Percentiles rank a stretch among this genome's conserved stretches.
phyloP scores from a whole-genome alignment of 495 filamentous ascomycete genomes.

The Aspergillus biplanus region DNA sequence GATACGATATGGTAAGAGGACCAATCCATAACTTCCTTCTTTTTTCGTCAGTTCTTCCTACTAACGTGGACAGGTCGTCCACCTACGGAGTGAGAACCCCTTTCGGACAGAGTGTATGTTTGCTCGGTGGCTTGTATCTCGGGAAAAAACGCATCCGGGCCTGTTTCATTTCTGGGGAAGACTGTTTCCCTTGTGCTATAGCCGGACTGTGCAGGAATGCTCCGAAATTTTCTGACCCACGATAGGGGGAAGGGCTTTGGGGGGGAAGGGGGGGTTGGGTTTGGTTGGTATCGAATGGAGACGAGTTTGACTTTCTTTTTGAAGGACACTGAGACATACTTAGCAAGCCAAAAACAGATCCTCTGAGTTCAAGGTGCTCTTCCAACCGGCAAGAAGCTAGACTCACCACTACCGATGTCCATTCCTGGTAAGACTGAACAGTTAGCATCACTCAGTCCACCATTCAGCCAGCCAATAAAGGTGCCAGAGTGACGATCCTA shows the following conservation, averaged over 20 bases:
- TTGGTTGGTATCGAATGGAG: conserved; percentile 1
- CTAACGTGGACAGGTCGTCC: conserved; percentile 34
- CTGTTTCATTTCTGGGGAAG: conserved; percentile 41
- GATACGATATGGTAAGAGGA: conserved; percentile 38
- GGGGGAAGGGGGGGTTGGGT: not conserved
- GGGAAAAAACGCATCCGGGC: conserved; percentile 27
- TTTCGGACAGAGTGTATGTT: conserved; percentile 38
- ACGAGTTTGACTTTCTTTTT: conserved; percentile 6
- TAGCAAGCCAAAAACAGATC: conserved; percentile 8
- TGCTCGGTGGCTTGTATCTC: conserved; percentile 39
- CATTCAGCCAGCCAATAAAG: conserved; percentile 14
- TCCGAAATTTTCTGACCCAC: conserved; percentile 25
- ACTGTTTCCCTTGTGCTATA: conserved; percentile 45
- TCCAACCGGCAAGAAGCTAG: conserved; percentile 9
- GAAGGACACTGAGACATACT: conserved; percentile 16
- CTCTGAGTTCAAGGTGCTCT: not conserved
- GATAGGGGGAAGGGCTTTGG: conserved; percentile 1
- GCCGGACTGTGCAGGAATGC: conserved; percentile 36
- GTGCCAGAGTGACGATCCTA: conserved; percentile 18
- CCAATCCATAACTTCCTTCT: not conserved
- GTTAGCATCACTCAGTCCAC: conserved; percentile 9
- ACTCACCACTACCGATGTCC: conserved; percentile 7
- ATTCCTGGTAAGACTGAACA: conserved; percentile 15
- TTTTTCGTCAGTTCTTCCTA: not conserved
- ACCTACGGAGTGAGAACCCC: conserved; percentile 40